Evolutionary conservation across 1,284 basidiomycete genomes (phyloP).

Genomic region (Heterobasidion parviporum): DNA sequence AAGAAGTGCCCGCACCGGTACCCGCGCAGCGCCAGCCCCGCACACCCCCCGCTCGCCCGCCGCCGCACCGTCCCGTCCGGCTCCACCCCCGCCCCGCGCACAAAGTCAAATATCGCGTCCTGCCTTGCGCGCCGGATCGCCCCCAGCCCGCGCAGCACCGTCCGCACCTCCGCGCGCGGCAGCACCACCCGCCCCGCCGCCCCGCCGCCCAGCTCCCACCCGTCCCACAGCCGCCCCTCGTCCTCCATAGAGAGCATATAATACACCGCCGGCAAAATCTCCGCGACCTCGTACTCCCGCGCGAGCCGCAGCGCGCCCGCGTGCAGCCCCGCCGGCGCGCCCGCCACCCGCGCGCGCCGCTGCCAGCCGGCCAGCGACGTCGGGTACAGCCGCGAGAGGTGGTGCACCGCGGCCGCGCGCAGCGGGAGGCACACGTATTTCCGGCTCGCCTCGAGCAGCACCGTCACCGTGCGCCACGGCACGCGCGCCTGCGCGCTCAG

Average conservation of each 20-base stretch:
- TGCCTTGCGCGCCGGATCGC: not conserved
- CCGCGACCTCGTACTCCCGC: not conserved
- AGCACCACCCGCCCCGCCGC: not conserved
- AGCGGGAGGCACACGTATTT: constrained; percentile 1
- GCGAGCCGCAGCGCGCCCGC: not conserved
- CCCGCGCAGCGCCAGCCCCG: not conserved
- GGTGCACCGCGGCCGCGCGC: constrained; percentile 1
- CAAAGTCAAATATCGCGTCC: not conserved
- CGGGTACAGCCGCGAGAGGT: not conserved
- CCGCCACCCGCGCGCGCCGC: not conserved
- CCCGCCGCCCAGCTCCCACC: not conserved
- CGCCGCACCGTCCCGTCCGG: not conserved
- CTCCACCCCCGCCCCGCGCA: not conserved
- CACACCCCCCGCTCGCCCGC: not conserved
- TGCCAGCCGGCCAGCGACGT: not conserved
- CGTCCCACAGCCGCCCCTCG: not conserved
- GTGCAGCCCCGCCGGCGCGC: not conserved
- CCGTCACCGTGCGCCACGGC: not conserved
- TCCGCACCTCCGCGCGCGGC: not conserved
- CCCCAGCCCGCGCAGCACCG: not conserved
- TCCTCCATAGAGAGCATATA: not conserved
- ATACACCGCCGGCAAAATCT: not conserved
- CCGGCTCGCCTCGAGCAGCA: constrained; percentile 2
- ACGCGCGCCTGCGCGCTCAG: not conserved
- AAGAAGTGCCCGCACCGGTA: not conserved